Evolutionary conservation across 257 asterid species (phyloP).

Genomic region (Nicotiana undulata): DNA sequence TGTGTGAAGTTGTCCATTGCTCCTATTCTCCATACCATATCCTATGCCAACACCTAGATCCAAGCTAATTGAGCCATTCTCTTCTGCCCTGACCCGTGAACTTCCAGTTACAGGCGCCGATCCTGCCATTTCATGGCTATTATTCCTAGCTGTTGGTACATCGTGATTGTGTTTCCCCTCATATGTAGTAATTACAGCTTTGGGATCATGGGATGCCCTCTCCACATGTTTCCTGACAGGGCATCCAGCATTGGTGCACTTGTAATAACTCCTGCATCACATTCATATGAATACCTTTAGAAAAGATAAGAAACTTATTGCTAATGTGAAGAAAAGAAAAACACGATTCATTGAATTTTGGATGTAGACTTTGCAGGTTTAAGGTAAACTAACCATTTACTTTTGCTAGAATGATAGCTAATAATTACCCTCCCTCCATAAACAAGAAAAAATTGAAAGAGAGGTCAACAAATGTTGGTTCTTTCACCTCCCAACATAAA

Average conservation of each 20-base stretch:
- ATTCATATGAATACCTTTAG: not conserved
- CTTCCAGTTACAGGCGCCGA: constrained; percentile 26
- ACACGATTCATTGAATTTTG: not conserved
- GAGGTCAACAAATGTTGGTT: not conserved
- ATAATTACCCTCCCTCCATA: not conserved
- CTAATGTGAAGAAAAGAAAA: not conserved
- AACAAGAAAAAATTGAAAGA: not conserved
- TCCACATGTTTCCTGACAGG: constrained; percentile 96
- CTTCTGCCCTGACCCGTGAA: constrained; percentile 43
- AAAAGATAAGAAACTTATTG: not conserved
- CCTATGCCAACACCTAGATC: constrained; percentile 84
- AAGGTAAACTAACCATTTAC: not conserved
- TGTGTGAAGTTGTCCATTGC: constrained; percentile 23
- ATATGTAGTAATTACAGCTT: constrained; percentile 92
- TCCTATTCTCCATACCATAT: constrained; percentile 26
- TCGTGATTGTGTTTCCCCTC: constrained; percentile 98
- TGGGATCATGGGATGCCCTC: constrained; percentile 93
- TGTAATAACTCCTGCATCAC: constrained; percentile 85
- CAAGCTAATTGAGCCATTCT: constrained; percentile 52
- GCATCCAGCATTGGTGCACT: constrained; percentile 88
- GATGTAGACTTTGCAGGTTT: not conserved
- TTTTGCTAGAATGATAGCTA: not conserved
- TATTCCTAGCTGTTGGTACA: constrained; percentile 65
- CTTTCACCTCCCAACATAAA: not conserved
- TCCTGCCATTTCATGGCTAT: constrained; percentile 58